Evolutionary conservation across 257 asterid species (phyloP).

Genomic region (Misopates orontium): DNA sequence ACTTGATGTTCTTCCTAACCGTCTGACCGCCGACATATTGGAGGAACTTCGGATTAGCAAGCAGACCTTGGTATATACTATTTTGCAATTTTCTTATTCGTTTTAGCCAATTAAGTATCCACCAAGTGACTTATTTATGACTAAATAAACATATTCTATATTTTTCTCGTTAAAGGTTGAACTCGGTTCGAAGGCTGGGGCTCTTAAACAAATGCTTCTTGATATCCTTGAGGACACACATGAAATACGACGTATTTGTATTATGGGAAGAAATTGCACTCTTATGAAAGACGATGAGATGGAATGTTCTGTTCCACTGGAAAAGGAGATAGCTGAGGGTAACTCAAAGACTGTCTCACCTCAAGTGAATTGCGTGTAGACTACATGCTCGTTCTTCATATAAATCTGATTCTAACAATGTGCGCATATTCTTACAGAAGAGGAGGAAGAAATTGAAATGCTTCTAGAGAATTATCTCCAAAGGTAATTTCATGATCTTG

Average conservation of each 20-base stretch:
- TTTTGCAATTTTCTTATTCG: neutral
- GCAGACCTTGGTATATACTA: conserved; percentile 68
- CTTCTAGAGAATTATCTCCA: conserved; percentile 95
- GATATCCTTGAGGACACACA: conserved; percentile 98
- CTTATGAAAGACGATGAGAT: conserved; percentile 60
- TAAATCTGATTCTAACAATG: conserved; percentile 24
- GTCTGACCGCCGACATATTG: conserved; percentile 82
- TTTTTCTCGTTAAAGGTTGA: conserved; percentile 68
- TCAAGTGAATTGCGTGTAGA: conserved; percentile 23
- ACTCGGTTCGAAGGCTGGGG: conserved; percentile 92
- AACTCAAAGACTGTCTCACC: conserved; percentile 24
- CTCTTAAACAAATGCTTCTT: conserved; percentile 95
- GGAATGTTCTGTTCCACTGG: conserved; percentile 74
- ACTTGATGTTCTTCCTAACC: conserved; percentile 93
- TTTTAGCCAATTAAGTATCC: conserved; percentile 15
- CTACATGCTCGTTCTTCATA: conserved; percentile 11
- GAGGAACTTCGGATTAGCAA: conserved; percentile 97
- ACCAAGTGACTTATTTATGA: conserved; percentile 9
- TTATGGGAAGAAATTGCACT: conserved; percentile 90
- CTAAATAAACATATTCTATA: conserved; percentile 7
- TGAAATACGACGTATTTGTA: conserved; percentile 88
- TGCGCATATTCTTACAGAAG: conserved; percentile 57
- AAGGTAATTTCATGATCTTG: conserved; percentile 48
- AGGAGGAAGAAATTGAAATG: conserved; percentile 99
- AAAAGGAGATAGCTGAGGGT: conserved; percentile 94